Evolutionary conservation across 192 early-diverging fungal species (phyloP), one percentile per base, ranked within the genome.

Genomic region (Entophlyctis luteolus): DNA sequence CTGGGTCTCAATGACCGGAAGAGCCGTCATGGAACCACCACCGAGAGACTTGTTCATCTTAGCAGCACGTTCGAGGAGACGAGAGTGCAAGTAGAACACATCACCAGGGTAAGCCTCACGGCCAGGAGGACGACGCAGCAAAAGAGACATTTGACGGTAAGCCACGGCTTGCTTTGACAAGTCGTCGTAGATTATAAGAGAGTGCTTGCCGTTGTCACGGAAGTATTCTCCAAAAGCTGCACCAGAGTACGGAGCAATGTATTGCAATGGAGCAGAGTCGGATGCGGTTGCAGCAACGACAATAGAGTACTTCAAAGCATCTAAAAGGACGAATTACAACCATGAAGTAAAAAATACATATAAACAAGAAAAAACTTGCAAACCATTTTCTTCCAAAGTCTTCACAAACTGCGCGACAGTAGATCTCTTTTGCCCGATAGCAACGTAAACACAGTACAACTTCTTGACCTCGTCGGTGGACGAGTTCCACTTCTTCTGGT

Each of bases 21-120:
- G 88, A 37, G 96, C 96, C 58, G 96, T 98, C 86, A 98, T 86
- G 79, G 96, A 96, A 80, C 94, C 94, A 72, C 86, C 90, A 69
- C 94, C 94, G 81, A 90, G 87, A 71, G 83, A 81, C 85, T 95
- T 89, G 90, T 92, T 96, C 93, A 98, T 94, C 90, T 98, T 98
- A 82, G 94, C 94, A 52, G 96, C 91, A 86, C 96, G 94, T 85
- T 98, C 96, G 59, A 98, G 83, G 67, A 98, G 86, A 87, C 96
- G 93, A 66, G 96, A 97, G 91, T 98, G 96, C 35, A 98, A 86
- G 84, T 98, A 98, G 87, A 97, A 98, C 52, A 98, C 94, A 83
- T 98, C 96, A 88, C 96, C 94, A 71, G 93, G 95, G 89, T 98
- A 98, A 65, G 95, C 95, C 81, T 98, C 95, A 88, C 95, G 95